These are phyloP conservation scores for Suillus fuscotomentosus DNA, from an alignment of 768 basidiomycete genomes.

Conservation along the genomic window DNA sequence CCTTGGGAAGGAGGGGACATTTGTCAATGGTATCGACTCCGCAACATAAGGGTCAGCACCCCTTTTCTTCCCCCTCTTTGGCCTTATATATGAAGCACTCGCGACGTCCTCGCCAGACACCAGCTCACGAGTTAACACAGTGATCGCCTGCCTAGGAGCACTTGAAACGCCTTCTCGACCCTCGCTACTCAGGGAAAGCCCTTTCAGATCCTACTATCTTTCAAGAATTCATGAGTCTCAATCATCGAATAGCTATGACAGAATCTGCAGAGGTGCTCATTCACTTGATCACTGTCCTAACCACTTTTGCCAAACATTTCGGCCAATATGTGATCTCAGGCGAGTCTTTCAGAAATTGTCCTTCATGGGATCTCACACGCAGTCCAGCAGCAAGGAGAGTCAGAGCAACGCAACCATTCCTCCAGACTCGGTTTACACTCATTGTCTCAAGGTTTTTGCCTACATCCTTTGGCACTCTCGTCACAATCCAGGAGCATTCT, in stretches of 20 bases:
- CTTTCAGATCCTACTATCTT: constrained; percentile 81
- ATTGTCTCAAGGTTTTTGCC: constrained; percentile 82
- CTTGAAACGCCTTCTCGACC: constrained; percentile 77
- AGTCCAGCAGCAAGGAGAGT: constrained; percentile 18
- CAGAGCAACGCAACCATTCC: constrained; percentile 38
- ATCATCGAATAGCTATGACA: constrained; percentile 87
- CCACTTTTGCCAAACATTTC: constrained; percentile 48
- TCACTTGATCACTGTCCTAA: constrained; percentile 68
- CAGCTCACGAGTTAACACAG: constrained; percentile 42
- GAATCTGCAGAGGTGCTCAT: constrained; percentile 72
- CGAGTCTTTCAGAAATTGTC: neutral
- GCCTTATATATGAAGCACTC: constrained; percentile 90
- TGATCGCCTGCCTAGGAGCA: constrained; percentile 68
- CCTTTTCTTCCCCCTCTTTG: constrained; percentile 89
- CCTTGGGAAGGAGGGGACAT: constrained; percentile 53
- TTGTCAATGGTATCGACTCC: constrained; percentile 18
- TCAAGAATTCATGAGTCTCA: constrained; percentile 86
- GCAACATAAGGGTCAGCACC: constrained; percentile 61
- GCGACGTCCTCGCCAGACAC: constrained; percentile 63
- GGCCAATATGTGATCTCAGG: constrained; percentile 28
- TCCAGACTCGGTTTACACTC: constrained; percentile 40
- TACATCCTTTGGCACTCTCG: constrained; percentile 75
- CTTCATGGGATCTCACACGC: constrained; percentile 5
- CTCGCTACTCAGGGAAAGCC: constrained; percentile 78
- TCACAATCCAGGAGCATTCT: constrained; percentile 49